These are phyloP conservation scores for Brassica juncea DNA, from an alignment of 345 rosid genomes.

Conservation along the genomic window DNA sequence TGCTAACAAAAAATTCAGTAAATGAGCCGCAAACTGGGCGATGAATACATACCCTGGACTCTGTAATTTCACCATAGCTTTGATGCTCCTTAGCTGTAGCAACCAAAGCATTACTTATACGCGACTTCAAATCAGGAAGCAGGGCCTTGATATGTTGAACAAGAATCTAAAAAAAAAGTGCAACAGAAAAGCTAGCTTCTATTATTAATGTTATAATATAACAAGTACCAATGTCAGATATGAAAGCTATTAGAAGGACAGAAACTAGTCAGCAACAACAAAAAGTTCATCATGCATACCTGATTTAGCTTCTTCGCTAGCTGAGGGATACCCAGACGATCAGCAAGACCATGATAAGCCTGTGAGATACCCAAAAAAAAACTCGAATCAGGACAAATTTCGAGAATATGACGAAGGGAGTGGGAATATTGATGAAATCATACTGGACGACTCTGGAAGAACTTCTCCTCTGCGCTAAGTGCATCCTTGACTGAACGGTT, in stretches of 20 bases:
- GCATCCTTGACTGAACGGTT: conserved; percentile 63
- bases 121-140: conserved; percentile 63
- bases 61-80: conserved; percentile 55
- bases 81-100: conserved; percentile 56
- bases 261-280: neutral
- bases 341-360: conserved; percentile 63
- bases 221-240: neutral
- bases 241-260: neutral
- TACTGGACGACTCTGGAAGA: conserved; percentile 60
- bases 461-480: conserved; percentile 52
- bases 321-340: conserved; percentile 68
- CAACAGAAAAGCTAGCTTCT: conserved; percentile 14
- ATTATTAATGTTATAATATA: conserved; percentile 15
- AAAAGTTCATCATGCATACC: conserved; percentile 34
- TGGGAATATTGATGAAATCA: conserved; percentile 15
- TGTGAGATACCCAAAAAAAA: conserved; percentile 30
- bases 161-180: conserved; percentile 48
- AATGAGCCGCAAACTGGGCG: neutral
- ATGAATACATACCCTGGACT: conserved; percentile 52
- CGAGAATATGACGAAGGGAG: conserved; percentile 28
- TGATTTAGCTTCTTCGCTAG: conserved; percentile 75
- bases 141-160: conserved; percentile 61
- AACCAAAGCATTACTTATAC: conserved; percentile 49
- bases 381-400: conserved; percentile 2
- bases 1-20: neutral